Conservation (phyloP, 441 rosid species). For the Melianthus villosus region DNA sequence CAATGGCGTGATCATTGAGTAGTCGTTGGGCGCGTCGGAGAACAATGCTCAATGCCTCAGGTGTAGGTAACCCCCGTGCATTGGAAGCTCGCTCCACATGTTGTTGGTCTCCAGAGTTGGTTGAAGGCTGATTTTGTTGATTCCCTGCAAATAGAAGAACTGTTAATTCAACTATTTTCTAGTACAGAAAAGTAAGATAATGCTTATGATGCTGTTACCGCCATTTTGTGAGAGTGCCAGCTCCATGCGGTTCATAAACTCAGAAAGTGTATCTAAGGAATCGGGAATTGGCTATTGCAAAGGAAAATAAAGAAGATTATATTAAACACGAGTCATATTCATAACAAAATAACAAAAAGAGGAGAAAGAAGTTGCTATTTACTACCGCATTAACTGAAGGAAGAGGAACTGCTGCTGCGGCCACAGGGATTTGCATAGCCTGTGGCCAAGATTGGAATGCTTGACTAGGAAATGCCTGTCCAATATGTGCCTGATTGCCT, state of each 20-base stretch:
- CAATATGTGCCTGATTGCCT: constrained; percentile 34
- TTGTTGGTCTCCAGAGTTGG: constrained; percentile 19
- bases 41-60: constrained; percentile 50
- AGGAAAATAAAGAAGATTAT: constrained; percentile 8
- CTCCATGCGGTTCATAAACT: constrained; percentile 68
- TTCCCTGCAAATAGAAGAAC: constrained; percentile 28
- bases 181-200: constrained; percentile 5
- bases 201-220: constrained; percentile 27
- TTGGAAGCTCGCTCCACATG: constrained; percentile 36
- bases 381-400: constrained; percentile 58
- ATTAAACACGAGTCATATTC: constrained; percentile 8
- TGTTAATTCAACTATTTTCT: constrained; percentile 13
- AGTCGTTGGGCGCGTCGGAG: constrained; percentile 54
- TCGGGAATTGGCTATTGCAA: constrained; percentile 77
- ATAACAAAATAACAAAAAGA: not conserved
- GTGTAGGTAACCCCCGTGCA: constrained; percentile 40
- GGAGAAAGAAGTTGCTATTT: constrained; percentile 1
- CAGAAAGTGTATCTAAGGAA: constrained; percentile 54
- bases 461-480: constrained; percentile 38
- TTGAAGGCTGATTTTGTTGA: constrained; percentile 31
- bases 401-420: constrained; percentile 38
- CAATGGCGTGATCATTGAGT: constrained; percentile 32
- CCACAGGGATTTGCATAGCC: constrained; percentile 48
- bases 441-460: constrained; percentile 43
- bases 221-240: constrained; percentile 43